Evolutionary conservation across 2,329 filamentous ascomycete genomes (phyloP).

Genomic region (Piedraia hortae): DNA sequence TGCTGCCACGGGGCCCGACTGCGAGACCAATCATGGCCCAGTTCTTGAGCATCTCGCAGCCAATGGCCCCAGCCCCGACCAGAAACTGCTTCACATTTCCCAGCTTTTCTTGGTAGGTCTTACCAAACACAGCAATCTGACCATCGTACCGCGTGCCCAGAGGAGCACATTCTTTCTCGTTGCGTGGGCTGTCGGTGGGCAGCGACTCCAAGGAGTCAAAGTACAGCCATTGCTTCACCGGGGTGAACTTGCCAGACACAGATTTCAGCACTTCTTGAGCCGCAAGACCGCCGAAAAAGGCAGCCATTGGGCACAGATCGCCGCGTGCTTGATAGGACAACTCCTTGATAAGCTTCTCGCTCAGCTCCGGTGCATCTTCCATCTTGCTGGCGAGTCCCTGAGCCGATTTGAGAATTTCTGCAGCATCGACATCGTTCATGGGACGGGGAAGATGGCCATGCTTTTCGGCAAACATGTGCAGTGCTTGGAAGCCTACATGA

Average conservation of each 20-base stretch:
- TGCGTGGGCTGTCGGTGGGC: constrained; percentile 44
- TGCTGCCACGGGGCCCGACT: constrained; percentile 64
- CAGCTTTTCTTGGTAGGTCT: constrained; percentile 81
- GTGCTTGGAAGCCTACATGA: constrained; percentile 73
- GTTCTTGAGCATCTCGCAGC: constrained; percentile 97
- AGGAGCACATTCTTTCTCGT: constrained; percentile 70
- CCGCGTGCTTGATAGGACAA: constrained; percentile 82
- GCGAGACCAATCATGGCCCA: constrained; percentile 97
- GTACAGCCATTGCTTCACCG: constrained; percentile 89
- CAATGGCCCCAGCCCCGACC: constrained; percentile 87
- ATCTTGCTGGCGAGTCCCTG: constrained; percentile 38
- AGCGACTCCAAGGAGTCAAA: constrained; percentile 95
- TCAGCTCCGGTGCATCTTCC: constrained; percentile 52
- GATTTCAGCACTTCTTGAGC: constrained; percentile 93
- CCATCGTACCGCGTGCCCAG: constrained; percentile 73
- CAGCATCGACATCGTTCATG: constrained; percentile 61
- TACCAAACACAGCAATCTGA: constrained; percentile 87
- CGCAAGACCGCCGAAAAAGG: constrained; percentile 77
- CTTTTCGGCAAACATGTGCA: constrained; percentile 57
- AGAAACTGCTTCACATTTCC: constrained; percentile 77
- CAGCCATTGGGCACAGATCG: constrained; percentile 74
- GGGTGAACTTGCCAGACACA: constrained; percentile 90
- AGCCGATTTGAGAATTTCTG: constrained; percentile 46
- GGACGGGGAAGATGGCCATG: constrained; percentile 55
- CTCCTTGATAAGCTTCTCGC: constrained; percentile 80